A percentile compares a stretch with the other conserved stretches of the same genome.
phyloP scores from a whole-genome alignment of 192 early-diverging fungal species.

The Jimgerdemannia flammicorona region DNA sequence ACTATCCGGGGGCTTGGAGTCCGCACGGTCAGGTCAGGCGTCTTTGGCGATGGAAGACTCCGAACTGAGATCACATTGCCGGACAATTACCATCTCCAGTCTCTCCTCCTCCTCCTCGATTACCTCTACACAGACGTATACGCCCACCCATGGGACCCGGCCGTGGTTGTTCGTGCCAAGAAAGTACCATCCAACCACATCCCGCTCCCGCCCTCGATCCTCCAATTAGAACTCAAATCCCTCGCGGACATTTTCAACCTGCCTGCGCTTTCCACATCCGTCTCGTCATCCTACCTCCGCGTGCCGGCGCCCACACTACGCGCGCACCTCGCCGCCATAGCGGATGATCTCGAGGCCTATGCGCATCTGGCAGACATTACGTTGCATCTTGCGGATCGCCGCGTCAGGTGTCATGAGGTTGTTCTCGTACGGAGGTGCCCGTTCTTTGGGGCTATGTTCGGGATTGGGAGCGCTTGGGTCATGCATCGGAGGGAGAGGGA shows the following conservation, averaged over 20 bases:
- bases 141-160: constrained; percentile 35
- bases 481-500: constrained; percentile 17
- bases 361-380: constrained; percentile 15
- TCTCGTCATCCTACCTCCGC: constrained; percentile 34
- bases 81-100: constrained; percentile 21
- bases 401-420: constrained; percentile 39
- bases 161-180: constrained; percentile 47
- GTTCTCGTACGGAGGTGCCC: constrained; percentile 54
- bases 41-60: constrained; percentile 6
- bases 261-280: constrained; percentile 33
- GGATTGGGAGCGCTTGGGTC: constrained; percentile 44
- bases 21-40: background rate
- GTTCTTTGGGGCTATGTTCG: constrained; percentile 65
- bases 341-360: constrained; percentile 3
- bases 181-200: constrained; percentile 35
- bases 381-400: constrained; percentile 30
- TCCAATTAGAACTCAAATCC: constrained; percentile 34
- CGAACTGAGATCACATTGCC: constrained; percentile 5
- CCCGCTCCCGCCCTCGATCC: constrained; percentile 9
- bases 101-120: constrained; percentile 43
- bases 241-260: constrained; percentile 29
- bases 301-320: constrained; percentile 23
- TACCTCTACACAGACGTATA: constrained; percentile 50
- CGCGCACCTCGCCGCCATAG: constrained; percentile 15
- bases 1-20: background rate